Percentiles rank a stretch among this genome's conserved stretches.
These are phyloP conservation scores for Fusarium humuli DNA, from an alignment of 2,329 filamentous ascomycete species.

Conservation along the genomic window DNA sequence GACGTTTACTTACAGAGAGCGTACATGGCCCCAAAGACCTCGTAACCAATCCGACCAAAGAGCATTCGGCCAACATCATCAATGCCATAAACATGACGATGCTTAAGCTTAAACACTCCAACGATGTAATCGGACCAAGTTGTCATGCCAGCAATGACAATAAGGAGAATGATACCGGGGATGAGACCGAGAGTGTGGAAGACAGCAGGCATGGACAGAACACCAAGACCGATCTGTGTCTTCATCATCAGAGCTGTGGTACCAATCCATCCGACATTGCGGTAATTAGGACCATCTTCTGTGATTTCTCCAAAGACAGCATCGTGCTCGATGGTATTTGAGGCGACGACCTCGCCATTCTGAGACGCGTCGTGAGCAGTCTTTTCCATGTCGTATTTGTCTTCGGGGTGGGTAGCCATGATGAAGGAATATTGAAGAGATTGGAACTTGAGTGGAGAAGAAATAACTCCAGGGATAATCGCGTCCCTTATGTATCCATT, in stretches of 20 bases:
- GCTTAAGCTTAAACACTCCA: conserved; percentile 62
- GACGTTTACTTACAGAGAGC: conserved; percentile 48
- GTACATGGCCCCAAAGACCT: conserved; percentile 52
- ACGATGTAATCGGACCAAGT: conserved; percentile 63
- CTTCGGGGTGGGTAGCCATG: background rate
- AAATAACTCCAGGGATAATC: background rate
- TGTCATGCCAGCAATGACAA: conserved; percentile 57
- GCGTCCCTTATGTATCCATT: background rate
- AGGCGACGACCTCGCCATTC: background rate
- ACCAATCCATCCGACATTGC: conserved; percentile 55
- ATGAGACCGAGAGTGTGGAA: conserved; percentile 60
- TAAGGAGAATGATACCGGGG: conserved; percentile 59
- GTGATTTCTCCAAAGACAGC: conserved; percentile 47
- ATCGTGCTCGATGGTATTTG: background rate
- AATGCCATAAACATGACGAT: conserved; percentile 64
- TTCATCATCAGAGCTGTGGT: conserved; percentile 60
- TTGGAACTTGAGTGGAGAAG: background rate
- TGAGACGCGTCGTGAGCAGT: background rate
- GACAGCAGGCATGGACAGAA: conserved; percentile 60
- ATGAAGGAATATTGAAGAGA: background rate
- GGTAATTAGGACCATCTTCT: conserved; percentile 47
- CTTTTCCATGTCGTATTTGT: background rate
- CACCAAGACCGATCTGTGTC: conserved; percentile 58
- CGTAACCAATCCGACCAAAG: conserved; percentile 59
- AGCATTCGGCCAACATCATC: conserved; percentile 63